Conservation (phyloP, 2,329 filamentous ascomycete genomes). For the Coleophoma crateriformis region DNA sequence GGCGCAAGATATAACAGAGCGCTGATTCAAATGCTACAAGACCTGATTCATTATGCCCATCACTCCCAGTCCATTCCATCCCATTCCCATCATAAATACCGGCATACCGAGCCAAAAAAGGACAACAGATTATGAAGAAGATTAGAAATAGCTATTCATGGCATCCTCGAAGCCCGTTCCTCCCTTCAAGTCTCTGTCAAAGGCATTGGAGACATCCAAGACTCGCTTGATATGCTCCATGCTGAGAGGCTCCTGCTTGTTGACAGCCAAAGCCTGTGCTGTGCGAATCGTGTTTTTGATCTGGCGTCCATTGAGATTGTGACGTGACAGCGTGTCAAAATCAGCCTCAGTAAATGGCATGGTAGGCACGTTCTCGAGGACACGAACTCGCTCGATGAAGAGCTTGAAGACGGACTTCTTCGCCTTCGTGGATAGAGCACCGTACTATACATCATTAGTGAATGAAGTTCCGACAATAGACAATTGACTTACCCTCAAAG, state of each 20-base stretch:
- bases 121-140: background rate
- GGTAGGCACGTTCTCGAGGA: conserved; percentile 55
- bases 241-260: conserved; percentile 63
- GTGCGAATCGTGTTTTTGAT: conserved; percentile 88
- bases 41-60: too few relatives aligned
- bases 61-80: too few relatives aligned
- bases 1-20: too few relatives aligned
- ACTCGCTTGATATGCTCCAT: conserved; percentile 80
- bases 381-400: conserved; percentile 69
- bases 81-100: too few relatives aligned
- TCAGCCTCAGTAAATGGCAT: conserved; percentile 63
- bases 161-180: conserved; percentile 76
- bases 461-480: background rate
- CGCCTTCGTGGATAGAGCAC: conserved; percentile 65
- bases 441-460: conserved; percentile 42
- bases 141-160: conserved; percentile 69
- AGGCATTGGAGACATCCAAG: conserved; percentile 77
- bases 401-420: conserved; percentile 78
- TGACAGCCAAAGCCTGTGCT: conserved; percentile 75
- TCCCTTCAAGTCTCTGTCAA: conserved; percentile 78
- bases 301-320: conserved; percentile 65
- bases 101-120: background rate
- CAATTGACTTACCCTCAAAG: conserved; percentile 43
- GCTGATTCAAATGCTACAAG: too few relatives aligned
- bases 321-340: conserved; percentile 58